Evolutionary conservation across 345 rosid genomes (phyloP).

Genomic region (Eutrema heterophyllum): DNA sequence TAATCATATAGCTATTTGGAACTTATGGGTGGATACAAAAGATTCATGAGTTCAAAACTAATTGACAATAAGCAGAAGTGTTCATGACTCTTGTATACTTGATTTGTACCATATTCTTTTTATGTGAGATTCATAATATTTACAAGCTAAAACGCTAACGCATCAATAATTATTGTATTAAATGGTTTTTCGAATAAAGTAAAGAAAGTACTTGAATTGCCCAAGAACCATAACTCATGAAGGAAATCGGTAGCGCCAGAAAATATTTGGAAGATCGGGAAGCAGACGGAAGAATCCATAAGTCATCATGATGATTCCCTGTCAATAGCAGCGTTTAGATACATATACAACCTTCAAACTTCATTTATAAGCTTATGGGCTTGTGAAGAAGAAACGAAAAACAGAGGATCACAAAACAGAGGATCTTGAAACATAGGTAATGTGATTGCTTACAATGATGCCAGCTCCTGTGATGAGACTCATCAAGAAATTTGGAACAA

Average conservation of each 20-base stretch:
- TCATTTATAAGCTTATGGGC: background rate
- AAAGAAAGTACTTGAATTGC: constrained; percentile 58
- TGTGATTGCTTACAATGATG: constrained; percentile 47
- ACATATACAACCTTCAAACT: background rate
- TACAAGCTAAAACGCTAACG: background rate
- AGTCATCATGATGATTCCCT: constrained; percentile 91
- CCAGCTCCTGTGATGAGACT: constrained; percentile 78
- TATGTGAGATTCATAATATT: background rate
- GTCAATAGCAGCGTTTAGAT: background rate
- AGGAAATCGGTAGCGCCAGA: constrained; percentile 81
- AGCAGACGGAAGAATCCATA: constrained; percentile 75
- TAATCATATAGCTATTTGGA: background rate
- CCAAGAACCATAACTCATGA: constrained; percentile 68
- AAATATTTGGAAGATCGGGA: constrained; percentile 69
- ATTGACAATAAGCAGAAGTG: background rate
- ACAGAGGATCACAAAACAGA: background rate
- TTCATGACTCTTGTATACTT: background rate
- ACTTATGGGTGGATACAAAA: background rate
- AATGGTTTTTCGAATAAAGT: background rate
- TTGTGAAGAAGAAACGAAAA: background rate
- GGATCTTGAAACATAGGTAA: constrained; percentile 4
- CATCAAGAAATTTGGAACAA: constrained; percentile 78
- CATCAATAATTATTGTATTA: background rate
- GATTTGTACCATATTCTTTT: background rate
- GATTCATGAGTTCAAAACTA: background rate